A percentile compares a stretch with the other conserved stretches of the same genome.
Conservation (phyloP, 2,329 filamentous ascomycete species). For the Xylaria sp. region DNA sequence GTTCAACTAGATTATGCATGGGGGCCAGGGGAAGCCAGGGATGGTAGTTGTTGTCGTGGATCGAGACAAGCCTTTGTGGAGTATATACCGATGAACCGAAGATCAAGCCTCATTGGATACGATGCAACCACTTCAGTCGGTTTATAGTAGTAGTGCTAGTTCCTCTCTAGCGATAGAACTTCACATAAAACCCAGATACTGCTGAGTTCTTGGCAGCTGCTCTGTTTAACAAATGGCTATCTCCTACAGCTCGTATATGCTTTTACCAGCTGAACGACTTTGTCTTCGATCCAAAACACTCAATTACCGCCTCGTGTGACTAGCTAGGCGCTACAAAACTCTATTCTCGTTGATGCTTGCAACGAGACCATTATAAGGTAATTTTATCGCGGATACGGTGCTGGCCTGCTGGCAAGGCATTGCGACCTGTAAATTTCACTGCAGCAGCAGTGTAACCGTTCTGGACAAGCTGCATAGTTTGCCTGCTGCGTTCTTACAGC, state of each 20-base stretch:
- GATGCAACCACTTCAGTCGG: constrained; percentile 20
- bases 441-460: constrained; percentile 29
- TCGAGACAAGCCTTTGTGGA: constrained; percentile 24
- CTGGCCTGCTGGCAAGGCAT: constrained; percentile 9
- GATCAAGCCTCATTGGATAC: constrained; percentile 27
- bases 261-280: background rate
- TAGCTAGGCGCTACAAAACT: background rate
- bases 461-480: constrained; percentile 23
- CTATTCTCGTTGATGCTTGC: background rate
- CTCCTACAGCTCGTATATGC: background rate
- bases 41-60: constrained; percentile 23
- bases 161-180: constrained; percentile 7
- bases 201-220: background rate
- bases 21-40: constrained; percentile 17
- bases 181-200: constrained; percentile 14
- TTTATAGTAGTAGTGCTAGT: constrained; percentile 5
- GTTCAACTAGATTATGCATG: constrained; percentile 17
- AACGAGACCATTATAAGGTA: background rate
- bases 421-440: constrained; percentile 9
- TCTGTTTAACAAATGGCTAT: background rate
- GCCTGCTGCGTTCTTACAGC: constrained; percentile 24
- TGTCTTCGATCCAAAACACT: too few species aligned
- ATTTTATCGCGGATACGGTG: background rate
- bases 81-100: constrained; percentile 20
- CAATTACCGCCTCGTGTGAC: background rate